Percentiles rank a stretch among this genome's conserved stretches.
phyloP scores from a whole-genome alignment of 2,329 filamentous ascomycete species.

The Apiospora rasikravindrae region DNA sequence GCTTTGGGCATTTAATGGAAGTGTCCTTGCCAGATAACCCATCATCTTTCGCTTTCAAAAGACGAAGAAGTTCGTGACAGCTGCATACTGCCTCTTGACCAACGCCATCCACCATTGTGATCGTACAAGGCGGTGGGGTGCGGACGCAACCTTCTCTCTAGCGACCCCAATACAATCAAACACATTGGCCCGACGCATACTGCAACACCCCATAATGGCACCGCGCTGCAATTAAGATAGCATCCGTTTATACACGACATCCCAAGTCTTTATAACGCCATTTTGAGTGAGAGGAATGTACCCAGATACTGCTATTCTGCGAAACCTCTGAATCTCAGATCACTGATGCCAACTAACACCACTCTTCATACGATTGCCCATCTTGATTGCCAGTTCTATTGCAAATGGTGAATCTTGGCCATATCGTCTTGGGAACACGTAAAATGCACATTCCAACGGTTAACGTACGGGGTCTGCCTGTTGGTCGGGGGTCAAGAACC shows the following conservation, averaged over 20 bases:
- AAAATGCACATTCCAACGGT: background rate
- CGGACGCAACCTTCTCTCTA: background rate
- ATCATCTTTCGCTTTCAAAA: background rate
- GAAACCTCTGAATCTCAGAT: background rate
- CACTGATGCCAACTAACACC: no score
- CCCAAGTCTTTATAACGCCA: background rate
- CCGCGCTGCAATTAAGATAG: background rate
- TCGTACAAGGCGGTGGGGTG: background rate
- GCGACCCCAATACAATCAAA: background rate
- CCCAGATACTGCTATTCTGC: background rate
- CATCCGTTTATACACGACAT: background rate
- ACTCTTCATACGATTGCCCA: no score
- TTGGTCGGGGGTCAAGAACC: background rate
- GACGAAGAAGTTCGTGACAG: background rate
- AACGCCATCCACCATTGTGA: background rate
- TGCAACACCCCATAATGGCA: background rate
- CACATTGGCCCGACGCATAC: background rate
- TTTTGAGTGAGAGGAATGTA: background rate
- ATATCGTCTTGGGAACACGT: no score
- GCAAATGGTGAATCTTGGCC: no score
- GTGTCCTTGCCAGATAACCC: background rate
- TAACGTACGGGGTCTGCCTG: background rate
- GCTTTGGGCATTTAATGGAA: background rate
- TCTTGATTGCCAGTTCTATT: background rate
- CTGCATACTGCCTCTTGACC: background rate